phyloP scores from a whole-genome alignment of 1,139 yeast species.

The Pichia terricola region DNA sequence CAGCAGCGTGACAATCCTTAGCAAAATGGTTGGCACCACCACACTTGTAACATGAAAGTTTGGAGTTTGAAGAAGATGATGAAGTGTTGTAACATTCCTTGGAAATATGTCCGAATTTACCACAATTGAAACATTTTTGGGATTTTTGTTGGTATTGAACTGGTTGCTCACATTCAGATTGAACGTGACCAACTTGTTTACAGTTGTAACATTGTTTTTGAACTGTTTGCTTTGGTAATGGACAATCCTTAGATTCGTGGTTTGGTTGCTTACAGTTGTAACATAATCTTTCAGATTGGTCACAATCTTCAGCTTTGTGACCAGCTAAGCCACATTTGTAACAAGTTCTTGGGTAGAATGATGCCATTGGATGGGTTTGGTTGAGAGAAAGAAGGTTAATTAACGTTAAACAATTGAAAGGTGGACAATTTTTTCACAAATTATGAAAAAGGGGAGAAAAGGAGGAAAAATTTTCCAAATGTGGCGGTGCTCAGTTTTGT shows the following conservation, averaged over 20 bases:
- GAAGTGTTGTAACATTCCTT: conserved; percentile 41
- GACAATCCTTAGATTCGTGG: conserved; percentile 82
- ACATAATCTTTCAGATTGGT: conserved; percentile 75
- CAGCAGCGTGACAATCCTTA: conserved; percentile 76
- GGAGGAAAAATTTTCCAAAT: too few species aligned
- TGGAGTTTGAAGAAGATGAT: not conserved
- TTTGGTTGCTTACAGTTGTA: conserved; percentile 91
- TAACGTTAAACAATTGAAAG: too few species aligned
- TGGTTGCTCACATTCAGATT: conserved; percentile 55
- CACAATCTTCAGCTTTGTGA: conserved; percentile 83
- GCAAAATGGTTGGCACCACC: conserved; percentile 93
- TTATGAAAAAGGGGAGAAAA: too few species aligned
- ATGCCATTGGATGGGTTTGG: conserved; percentile 30
- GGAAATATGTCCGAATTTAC: conserved; percentile 77
- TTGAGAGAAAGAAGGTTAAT: too few species aligned
- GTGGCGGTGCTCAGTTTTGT: too few species aligned
- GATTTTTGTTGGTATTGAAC: conserved; percentile 23
- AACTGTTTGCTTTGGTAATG: conserved; percentile 74
- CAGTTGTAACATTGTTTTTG: conserved; percentile 82
- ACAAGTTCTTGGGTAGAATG: conserved; percentile 68
- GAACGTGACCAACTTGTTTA: conserved; percentile 63
- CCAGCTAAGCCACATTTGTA: conserved; percentile 91
- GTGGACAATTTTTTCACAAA: too few species aligned
- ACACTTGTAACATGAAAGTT: conserved; percentile 69
- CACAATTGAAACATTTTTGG: conserved; percentile 73